Evolutionary conservation across 768 basidiomycete species (phyloP).

Genomic region (Boletus coccyginus): DNA sequence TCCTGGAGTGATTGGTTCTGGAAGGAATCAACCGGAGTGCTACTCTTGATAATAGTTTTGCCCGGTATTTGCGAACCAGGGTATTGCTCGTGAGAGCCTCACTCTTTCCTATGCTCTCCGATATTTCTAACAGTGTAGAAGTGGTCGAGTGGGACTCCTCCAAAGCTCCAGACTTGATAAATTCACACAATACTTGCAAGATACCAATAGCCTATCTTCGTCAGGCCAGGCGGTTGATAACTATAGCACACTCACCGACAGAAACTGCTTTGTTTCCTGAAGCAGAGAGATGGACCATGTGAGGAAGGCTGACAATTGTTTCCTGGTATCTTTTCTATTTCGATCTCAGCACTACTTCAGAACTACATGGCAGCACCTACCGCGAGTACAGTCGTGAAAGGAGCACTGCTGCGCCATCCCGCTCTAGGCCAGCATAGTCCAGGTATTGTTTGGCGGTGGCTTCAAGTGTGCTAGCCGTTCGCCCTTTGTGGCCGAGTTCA

Average conservation of each 20-base stretch:
- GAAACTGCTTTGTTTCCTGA: constrained; percentile 39
- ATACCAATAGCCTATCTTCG: constrained; percentile 58
- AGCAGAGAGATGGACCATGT: constrained; percentile 43
- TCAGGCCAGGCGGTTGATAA: background rate
- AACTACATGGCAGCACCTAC: constrained; percentile 35
- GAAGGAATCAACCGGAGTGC: constrained; percentile 62
- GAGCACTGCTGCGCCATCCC: constrained; percentile 79
- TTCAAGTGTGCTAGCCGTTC: constrained; percentile 60
- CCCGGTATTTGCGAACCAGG: constrained; percentile 62
- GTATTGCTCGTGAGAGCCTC: constrained; percentile 52
- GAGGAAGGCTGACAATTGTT: constrained; percentile 52
- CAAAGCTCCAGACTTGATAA: constrained; percentile 60
- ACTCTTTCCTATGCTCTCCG: constrained; percentile 40
- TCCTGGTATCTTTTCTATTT: constrained; percentile 55
- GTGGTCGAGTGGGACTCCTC: constrained; percentile 48
- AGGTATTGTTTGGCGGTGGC: constrained; percentile 56
- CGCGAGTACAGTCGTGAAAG: constrained; percentile 80
- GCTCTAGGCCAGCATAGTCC: constrained; percentile 72
- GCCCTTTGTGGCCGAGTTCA: constrained; percentile 47
- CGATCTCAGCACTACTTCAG: constrained; percentile 8
- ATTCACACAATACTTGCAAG: constrained; percentile 67
- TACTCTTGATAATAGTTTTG: constrained; percentile 66
- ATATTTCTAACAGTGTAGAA: constrained; percentile 44
- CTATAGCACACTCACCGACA: constrained; percentile 43
- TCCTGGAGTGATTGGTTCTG: constrained; percentile 32